A percentile compares a stretch with the other conserved stretches of the same genome.
These are phyloP conservation scores for Phyllosticta capitalensis DNA, from an alignment of 2,329 filamentous ascomycete genomes.

Conservation along the genomic window DNA sequence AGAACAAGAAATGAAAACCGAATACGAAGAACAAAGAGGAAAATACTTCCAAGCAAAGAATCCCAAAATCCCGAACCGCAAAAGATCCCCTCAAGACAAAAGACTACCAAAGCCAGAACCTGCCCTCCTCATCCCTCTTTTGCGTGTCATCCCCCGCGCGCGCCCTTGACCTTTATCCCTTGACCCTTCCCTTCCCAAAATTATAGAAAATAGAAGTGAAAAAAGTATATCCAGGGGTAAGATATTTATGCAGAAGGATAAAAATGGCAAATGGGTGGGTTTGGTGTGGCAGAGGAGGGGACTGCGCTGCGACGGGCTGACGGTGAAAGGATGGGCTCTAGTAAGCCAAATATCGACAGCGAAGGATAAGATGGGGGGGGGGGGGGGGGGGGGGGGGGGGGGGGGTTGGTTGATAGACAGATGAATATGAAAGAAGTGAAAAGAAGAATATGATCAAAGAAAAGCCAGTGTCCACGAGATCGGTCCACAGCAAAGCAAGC, in stretches of 20 bases:
- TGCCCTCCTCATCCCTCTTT: too few relatives aligned
- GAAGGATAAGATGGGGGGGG: not conserved
- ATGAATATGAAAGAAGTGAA: not conserved
- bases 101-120: too few relatives aligned
- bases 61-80: not conserved
- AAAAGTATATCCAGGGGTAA: not conserved
- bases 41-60: not conserved
- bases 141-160: too few relatives aligned
- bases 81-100: too few relatives aligned
- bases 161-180: not conserved
- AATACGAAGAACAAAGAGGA: not conserved
- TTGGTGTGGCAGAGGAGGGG: not conserved
- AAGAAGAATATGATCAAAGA: not conserved
- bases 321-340: not conserved
- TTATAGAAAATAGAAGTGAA: not conserved
- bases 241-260: not conserved
- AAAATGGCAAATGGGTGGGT: not conserved
- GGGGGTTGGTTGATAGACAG: not conserved
- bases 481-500: too few relatives aligned
- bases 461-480: not conserved
- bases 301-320: not conserved
- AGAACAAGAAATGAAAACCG: not conserved
- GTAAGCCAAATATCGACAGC: not conserved
- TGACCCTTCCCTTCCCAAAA: not conserved
- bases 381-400: too few relatives aligned